Percentiles rank a stretch among this genome's conserved stretches.
phyloP scores from a whole-genome alignment of 441 rosid genomes.

The Melastoma candidum region DNA sequence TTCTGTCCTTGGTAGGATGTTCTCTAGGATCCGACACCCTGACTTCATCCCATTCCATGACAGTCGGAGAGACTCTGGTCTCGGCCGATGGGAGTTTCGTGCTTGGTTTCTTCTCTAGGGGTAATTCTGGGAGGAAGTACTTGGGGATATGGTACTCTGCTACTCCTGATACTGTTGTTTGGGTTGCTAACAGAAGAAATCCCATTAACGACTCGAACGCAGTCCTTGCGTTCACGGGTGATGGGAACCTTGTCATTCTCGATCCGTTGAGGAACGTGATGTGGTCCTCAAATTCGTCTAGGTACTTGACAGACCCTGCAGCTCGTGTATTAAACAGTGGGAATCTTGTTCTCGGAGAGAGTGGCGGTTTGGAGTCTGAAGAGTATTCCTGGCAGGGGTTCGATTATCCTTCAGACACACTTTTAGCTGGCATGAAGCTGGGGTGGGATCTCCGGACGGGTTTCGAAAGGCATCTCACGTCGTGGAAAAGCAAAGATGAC shows the following conservation, averaged over 20 bases:
- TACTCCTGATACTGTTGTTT: conserved; percentile 3
- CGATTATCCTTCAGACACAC: conserved; percentile 11
- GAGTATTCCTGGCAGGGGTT: conserved; percentile 10
- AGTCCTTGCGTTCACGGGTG: background rate
- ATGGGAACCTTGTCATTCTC: conserved; percentile 3
- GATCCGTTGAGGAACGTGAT: background rate
- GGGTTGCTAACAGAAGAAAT: conserved; percentile 6
- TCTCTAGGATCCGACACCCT: background rate
- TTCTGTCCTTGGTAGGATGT: background rate
- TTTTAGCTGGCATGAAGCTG: conserved; percentile 1
- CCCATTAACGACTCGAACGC: background rate
- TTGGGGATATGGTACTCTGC: conserved; percentile 6
- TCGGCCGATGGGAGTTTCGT: conserved; percentile 2
- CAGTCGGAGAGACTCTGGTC: conserved; percentile 2
- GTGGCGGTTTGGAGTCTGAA: background rate
- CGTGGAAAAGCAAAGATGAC: conserved; percentile 6
- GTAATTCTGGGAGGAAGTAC: conserved; percentile 3
- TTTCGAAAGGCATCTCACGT: background rate
- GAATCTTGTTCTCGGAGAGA: conserved; percentile 4
- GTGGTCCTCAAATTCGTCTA: conserved; percentile 3
- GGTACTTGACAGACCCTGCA: background rate
- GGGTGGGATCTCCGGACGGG: conserved; percentile 4
- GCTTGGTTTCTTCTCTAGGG: conserved; percentile 5
- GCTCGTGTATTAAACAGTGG: conserved; percentile 3
- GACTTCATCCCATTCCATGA: conserved; percentile 4